Evolutionary conservation across 73 alveolate species (phyloP).

Genomic region (Paraurostyla sp.): DNA sequence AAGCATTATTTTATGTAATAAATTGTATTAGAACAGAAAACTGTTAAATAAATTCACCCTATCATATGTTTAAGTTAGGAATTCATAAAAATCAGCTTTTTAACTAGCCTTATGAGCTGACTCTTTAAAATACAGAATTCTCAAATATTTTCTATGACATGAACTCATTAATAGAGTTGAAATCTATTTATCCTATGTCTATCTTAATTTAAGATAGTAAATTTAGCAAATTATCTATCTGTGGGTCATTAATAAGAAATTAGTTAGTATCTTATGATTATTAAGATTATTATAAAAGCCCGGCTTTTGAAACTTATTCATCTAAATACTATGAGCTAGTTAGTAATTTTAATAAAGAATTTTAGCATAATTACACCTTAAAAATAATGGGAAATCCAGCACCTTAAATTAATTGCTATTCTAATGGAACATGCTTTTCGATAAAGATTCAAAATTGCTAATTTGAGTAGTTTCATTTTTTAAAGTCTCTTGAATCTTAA

Average conservation of each 20-base stretch:
- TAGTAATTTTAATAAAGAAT: too few relatives aligned
- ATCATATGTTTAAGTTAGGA: slow-evolving; percentile 13
- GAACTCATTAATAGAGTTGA: background rate
- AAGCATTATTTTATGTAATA: too few relatives aligned
- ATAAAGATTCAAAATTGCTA: background rate
- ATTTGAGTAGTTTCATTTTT: slow-evolving; percentile 10
- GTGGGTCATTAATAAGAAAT: slow-evolving; percentile 39
- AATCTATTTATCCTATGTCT: background rate
- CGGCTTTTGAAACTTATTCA: too few relatives aligned
- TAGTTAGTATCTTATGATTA: background rate
- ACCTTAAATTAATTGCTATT: background rate
- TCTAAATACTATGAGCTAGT: too few relatives aligned
- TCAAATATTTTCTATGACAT: slow-evolving; percentile 35
- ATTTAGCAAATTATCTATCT: background rate
- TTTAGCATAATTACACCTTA: background rate
- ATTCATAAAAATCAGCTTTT: background rate
- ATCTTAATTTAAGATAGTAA: background rate
- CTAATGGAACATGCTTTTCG: background rate
- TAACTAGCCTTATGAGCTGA: background rate
- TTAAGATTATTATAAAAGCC: too few relatives aligned
- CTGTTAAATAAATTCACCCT: background rate
- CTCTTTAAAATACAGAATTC: background rate
- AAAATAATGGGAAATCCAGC: background rate
- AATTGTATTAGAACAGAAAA: slow-evolving; percentile 32
- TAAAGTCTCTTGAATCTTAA: background rate